These are phyloP conservation scores for Acanthamoeba castellanii DNA, from an alignment of 208 protist species.

Conservation along the genomic window DNA sequence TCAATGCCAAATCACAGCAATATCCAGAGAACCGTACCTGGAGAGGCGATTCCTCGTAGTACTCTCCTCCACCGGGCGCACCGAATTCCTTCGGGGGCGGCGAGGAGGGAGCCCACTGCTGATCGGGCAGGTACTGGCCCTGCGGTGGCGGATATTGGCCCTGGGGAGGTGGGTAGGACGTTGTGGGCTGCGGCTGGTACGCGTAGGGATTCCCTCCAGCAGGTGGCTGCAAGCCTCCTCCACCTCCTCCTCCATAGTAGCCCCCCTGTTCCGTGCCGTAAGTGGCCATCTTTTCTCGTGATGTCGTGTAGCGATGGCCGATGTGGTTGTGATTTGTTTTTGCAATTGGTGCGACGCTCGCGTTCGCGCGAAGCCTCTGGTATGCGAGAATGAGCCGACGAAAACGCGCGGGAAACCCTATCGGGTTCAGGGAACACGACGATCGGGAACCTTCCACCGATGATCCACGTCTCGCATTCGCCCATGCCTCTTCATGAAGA, in stretches of 20 bases:
- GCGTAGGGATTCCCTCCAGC: constrained; percentile 14
- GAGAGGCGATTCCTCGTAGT: constrained; percentile 30
- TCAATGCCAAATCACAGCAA: neutral
- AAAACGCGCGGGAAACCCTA: too few species aligned
- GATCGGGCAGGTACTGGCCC: constrained; percentile 1
- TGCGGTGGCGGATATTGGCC: constrained; percentile 6
- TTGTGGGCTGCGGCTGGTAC: constrained; percentile 28
- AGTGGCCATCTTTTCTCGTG: neutral
- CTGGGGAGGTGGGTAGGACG: neutral
- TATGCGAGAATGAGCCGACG: too few species aligned
- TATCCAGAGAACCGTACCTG: neutral
- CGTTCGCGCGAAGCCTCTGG: too few species aligned
- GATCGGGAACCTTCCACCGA: too few species aligned
- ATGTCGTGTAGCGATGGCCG: too few species aligned
- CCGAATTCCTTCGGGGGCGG: constrained; percentile 6
- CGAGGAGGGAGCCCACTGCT: constrained; percentile 28
- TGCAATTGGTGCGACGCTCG: too few species aligned
- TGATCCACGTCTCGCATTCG: too few species aligned
- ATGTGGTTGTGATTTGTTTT: too few species aligned
- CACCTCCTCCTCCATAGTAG: neutral
- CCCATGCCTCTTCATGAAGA: too few species aligned
- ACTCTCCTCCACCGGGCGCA: neutral
- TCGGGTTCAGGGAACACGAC: too few species aligned
- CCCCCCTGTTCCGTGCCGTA: constrained; percentile 39
- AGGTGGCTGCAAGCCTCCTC: neutral